Evolutionary conservation across 495 filamentous ascomycete genomes (phyloP), one percentile per base, ranked within the genome.

Genomic region (Annulohypoxylon maeteangense): DNA sequence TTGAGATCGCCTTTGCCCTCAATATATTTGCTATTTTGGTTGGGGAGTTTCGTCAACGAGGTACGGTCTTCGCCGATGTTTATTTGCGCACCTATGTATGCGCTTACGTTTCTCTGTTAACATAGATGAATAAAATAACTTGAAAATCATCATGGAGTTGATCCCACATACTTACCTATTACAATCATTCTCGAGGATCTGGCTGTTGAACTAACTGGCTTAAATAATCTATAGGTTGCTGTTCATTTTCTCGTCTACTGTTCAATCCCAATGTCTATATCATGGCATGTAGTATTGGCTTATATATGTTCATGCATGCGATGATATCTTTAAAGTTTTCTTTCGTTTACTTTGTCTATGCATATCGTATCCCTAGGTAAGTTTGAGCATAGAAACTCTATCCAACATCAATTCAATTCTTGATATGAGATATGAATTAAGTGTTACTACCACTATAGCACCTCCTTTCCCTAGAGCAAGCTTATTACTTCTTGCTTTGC

Each of bases 61-160:
- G 36, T 7, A 29, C 27, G 8, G 56, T 27, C 57, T 50, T 58
- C 61, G 23, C 42, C 32, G 22, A 63, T 54, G 58, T 59, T 27
- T 47, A 62, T 42, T 58, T 31, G 56, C 62, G 47, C 47, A 62
- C 56, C 2, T 59, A 44, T 55, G 38, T 61, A 65, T 45, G 60
- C 31, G 29, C 44, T 50, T 61, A 12, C 11, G 20, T 23, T 27
- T 67, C 51, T 38, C 14, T 31, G 57, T 47, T 27, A 20, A 55
- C 53, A 64, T 67, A 63, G 58, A 55, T 38, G 22, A 59, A 59
- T 44, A 34, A 63, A 29, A 63, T 63, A 64, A 51, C 54, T 14
- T 55, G 65, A 32, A 4, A 71, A 60, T 60, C 55, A 60, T 70
- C 32, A 51, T 53, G 31, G 54, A 65, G 18, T 36, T 64, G 51